These are phyloP conservation scores for Imleria badia DNA, from an alignment of 768 basidiomycete genomes.

Conservation along the genomic window DNA sequence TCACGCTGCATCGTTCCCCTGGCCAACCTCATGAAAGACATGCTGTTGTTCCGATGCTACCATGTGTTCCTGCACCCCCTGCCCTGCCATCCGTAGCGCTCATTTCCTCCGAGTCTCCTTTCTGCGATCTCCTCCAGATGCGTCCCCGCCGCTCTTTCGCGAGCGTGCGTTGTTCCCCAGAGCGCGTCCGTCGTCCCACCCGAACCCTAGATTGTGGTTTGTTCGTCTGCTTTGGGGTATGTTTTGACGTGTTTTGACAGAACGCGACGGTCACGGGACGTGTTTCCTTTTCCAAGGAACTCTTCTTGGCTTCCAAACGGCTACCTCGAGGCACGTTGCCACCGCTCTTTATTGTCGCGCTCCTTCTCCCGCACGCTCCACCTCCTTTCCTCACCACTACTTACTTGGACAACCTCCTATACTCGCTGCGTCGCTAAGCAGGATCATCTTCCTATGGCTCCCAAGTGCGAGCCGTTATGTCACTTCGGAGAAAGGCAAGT, in stretches of 20 bases:
- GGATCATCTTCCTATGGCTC: constrained; percentile 33
- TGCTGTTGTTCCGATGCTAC: constrained; percentile 6
- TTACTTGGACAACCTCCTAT: not conserved
- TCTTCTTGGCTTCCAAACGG: constrained; percentile 26
- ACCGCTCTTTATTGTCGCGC: constrained; percentile 25
- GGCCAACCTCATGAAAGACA: constrained; percentile 22
- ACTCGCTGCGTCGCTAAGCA: constrained; percentile 6
- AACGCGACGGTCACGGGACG: constrained; percentile 39
- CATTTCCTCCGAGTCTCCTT: not conserved
- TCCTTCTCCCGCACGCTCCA: constrained; percentile 9
- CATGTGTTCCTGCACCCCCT: constrained; percentile 16
- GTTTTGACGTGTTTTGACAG: constrained; percentile 24
- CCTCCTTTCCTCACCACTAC: constrained; percentile 1
- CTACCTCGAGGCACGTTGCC: constrained; percentile 31
- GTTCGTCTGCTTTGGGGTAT: constrained; percentile 6
- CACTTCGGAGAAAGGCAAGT: constrained; percentile 74
- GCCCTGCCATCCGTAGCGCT: constrained; percentile 8
- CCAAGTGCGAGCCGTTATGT: constrained; percentile 72
- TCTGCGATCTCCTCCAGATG: not conserved
- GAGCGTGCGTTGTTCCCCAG: not conserved
- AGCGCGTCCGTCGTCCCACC: constrained; percentile 1
- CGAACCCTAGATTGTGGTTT: constrained; percentile 26
- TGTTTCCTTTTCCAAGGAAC: constrained; percentile 33
- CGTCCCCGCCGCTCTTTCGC: not conserved
- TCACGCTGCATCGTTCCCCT: not conserved